Percentiles rank a stretch among this genome's conserved stretches.
Evolutionary conservation across 257 asterid genomes (phyloP).

Genomic region (Solanum commersonii): DNA sequence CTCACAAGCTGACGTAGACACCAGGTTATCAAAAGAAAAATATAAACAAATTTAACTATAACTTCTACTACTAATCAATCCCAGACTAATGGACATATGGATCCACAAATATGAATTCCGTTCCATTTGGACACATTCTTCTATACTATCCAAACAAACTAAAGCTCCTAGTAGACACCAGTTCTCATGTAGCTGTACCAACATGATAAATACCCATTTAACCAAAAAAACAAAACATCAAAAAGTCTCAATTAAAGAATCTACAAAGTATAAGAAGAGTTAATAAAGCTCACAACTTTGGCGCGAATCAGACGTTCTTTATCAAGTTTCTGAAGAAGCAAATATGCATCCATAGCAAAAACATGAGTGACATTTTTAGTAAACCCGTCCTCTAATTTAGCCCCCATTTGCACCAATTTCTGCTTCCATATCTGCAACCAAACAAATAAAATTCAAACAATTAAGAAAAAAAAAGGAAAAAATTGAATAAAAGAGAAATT

Average conservation of each 20-base stretch:
- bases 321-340: conserved; percentile 36
- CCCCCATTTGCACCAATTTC: conserved; percentile 82
- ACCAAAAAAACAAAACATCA: not conserved
- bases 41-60: not conserved
- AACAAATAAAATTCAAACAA: not conserved
- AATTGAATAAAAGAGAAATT: not conserved
- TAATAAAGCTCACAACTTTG: conserved; percentile 40
- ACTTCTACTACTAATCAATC: not conserved
- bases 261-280: not conserved
- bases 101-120: not conserved
- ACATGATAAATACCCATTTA: not conserved
- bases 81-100: not conserved
- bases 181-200: not conserved
- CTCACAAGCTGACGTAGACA: not conserved
- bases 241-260: not conserved
- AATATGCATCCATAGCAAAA: conserved; percentile 44
- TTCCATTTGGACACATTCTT: not conserved
- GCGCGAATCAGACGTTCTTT: conserved; percentile 35
- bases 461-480: not conserved
- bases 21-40: not conserved
- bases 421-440: conserved; percentile 73
- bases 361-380: conserved; percentile 56
- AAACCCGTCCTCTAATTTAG: conserved; percentile 34
- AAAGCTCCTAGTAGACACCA: not conserved
- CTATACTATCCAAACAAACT: not conserved